These are phyloP conservation scores for Emergomyces orientalis DNA, from an alignment of 2,329 filamentous ascomycete genomes.

Conservation along the genomic window DNA sequence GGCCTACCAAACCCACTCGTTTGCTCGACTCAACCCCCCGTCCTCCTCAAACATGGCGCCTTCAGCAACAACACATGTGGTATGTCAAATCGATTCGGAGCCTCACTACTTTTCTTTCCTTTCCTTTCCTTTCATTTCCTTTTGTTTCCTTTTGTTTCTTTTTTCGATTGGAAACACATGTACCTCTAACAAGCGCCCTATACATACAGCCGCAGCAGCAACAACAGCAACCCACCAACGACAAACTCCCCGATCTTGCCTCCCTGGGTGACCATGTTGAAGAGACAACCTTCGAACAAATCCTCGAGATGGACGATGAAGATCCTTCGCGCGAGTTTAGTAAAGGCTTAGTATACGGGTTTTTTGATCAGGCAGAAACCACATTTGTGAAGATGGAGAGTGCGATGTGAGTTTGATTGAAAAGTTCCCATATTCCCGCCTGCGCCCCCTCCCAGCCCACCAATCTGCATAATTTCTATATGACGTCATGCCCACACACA, in stretches of 20 bases:
- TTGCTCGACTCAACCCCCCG: slow-evolving; percentile 12
- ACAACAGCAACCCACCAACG: slow-evolving; percentile 29
- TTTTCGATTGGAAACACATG: neutral
- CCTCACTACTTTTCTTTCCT: neutral
- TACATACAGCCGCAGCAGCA: slow-evolving; percentile 17
- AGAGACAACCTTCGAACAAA: slow-evolving; percentile 74
- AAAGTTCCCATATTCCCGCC: neutral
- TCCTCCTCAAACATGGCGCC: slow-evolving; percentile 15
- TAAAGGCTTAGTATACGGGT: slow-evolving; percentile 76
- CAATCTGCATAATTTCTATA: neutral
- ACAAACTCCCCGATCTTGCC: slow-evolving; percentile 42
- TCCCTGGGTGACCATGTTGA: slow-evolving; percentile 73
- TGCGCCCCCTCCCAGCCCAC: neutral
- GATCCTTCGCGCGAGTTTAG: slow-evolving; percentile 80
- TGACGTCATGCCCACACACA: slow-evolving; percentile 13
- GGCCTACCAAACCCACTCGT: slow-evolving; percentile 10
- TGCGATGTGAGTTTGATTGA: slow-evolving; percentile 57
- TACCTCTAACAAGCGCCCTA: neutral
- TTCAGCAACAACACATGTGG: slow-evolving; percentile 7
- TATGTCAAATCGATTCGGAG: slow-evolving; percentile 8
- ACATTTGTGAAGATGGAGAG: slow-evolving; percentile 80
- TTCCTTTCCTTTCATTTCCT: no score
- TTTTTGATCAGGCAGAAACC: slow-evolving; percentile 80
- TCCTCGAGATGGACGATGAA: slow-evolving; percentile 96
- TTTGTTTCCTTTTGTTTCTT: neutral